Conservation (phyloP, 2,329 filamentous ascomycete species). For the Dothistroma septosporum region DNA sequence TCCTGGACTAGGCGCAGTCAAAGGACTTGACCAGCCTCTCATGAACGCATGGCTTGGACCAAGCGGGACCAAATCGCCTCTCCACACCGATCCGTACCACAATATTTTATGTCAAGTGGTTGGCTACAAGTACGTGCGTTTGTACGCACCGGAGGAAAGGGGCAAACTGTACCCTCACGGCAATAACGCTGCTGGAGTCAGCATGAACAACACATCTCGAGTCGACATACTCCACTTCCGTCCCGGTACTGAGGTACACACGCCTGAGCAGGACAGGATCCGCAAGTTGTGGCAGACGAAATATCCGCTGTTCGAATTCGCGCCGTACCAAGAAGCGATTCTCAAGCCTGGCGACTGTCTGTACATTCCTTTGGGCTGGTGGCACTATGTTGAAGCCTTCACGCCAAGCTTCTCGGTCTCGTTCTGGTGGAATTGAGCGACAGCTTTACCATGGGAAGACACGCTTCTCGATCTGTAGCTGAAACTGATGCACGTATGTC, state of each 20-base stretch:
- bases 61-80: conserved; percentile 77
- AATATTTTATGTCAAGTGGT: conserved; percentile 89
- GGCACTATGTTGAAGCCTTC: conserved; percentile 90
- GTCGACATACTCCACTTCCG: conserved; percentile 57
- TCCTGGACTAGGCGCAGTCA: conserved; percentile 16
- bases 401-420: conserved; percentile 89
- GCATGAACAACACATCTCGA: conserved; percentile 87
- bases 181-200: conserved; percentile 62
- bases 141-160: conserved; percentile 69
- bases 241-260: neutral
- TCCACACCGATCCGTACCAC: conserved; percentile 92
- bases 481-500: too few species aligned
- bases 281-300: conserved; percentile 26
- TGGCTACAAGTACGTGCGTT: conserved; percentile 83
- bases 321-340: conserved; percentile 71
- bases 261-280: neutral
- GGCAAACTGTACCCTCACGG: conserved; percentile 58
- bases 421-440: conserved; percentile 81
- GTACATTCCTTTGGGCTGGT: conserved; percentile 92
- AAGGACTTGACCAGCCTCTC: conserved; percentile 53
- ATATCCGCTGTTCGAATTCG: conserved; percentile 55
- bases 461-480: neutral
- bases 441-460: neutral
- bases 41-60: conserved; percentile 95
- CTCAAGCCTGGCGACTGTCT: conserved; percentile 77